Evolutionary conservation across 2,329 filamentous ascomycete genomes (phyloP).

Genomic region (Curvularia spicifera): DNA sequence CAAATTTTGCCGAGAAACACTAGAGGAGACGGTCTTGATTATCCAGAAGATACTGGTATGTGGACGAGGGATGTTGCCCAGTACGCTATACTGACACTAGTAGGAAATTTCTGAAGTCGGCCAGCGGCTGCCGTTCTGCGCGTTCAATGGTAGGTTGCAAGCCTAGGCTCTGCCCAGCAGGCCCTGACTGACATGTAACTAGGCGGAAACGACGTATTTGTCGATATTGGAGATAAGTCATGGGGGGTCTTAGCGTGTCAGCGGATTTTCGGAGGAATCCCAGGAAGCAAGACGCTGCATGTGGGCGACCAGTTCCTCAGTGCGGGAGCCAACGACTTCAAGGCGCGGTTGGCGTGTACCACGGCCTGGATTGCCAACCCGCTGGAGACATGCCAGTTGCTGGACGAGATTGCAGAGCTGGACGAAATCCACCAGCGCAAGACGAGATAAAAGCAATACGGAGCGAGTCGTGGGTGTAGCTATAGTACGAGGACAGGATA

Average conservation of each 20-base stretch:
- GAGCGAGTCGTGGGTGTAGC: background rate
- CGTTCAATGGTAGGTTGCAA: conserved; percentile 75
- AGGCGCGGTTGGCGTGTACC: conserved; percentile 87
- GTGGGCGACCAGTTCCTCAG: conserved; percentile 96
- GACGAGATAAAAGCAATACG: conserved; percentile 27
- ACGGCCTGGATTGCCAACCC: conserved; percentile 98
- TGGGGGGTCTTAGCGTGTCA: conserved; percentile 95
- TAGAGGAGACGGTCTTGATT: conserved; percentile 95
- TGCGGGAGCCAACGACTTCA: conserved; percentile 91
- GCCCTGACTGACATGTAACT: conserved; percentile 29
- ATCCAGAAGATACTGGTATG: conserved; percentile 81
- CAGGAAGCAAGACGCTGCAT: conserved; percentile 82
- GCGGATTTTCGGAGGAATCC: conserved; percentile 80
- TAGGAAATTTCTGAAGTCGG: conserved; percentile 76
- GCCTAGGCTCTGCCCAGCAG: background rate
- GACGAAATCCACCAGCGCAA: conserved; percentile 51
- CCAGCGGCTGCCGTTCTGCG: conserved; percentile 81
- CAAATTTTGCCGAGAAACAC: conserved; percentile 81
- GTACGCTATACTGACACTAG: conserved; percentile 17
- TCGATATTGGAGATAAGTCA: conserved; percentile 97
- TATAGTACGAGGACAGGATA: background rate
- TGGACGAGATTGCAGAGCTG: conserved; percentile 75
- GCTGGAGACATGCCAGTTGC: conserved; percentile 82
- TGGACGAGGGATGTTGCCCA: background rate
- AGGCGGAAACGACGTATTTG: conserved; percentile 94